Evolutionary conservation across 1,284 basidiomycete species (phyloP), one percentile per base, ranked within the genome.

Genomic region (Inonotus hispidus): DNA sequence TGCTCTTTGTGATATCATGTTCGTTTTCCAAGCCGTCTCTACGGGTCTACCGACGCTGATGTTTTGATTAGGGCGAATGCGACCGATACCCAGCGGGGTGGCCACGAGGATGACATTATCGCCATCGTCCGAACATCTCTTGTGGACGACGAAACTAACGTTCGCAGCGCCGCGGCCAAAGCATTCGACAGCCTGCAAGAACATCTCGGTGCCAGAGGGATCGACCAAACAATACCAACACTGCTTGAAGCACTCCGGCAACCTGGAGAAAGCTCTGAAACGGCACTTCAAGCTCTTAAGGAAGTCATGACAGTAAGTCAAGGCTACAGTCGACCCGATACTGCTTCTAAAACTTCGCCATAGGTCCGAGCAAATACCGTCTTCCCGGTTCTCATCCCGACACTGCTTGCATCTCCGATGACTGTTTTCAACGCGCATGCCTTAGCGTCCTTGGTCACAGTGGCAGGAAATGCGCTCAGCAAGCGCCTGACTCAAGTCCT

Each of bases 381-480:
- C 55, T 98, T 99, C 91, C 97, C 97, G 0, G 92, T 97, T n/a
- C 79, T 99, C 58, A 93, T 99, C 56, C 97, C 96, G 0, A 95
- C 95, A 5, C 81, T 99, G 64, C 95, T 92, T 41, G 85, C 88
- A 4, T 84, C 84, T 39, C 96, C 96, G 0, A 95, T 99, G 83
- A 89, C 93, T 1, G 86, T 90, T 2, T 98, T 98, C 86, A 98
- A 99, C 71, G 93, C 93, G n/a, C 85, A 89, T 19, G 96, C 96
- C 2, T 77, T 99, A 11, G 89, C 88, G 2, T 89, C 93, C 0
- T 81, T 99, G 45, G 94, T 98, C 16, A 91, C 91, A 3, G 96
- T 98, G 6, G 96, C 97, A 41, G 96, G 96, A 7, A 82, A 82
- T 53, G 93, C 96, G 0, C 78, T 99, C 63, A 96, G 91, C 77